Percentiles rank a stretch among this genome's conserved stretches.
These are phyloP conservation scores for Fomitopsis serialis DNA, from an alignment of 768 basidiomycete genomes.

Conservation along the genomic window DNA sequence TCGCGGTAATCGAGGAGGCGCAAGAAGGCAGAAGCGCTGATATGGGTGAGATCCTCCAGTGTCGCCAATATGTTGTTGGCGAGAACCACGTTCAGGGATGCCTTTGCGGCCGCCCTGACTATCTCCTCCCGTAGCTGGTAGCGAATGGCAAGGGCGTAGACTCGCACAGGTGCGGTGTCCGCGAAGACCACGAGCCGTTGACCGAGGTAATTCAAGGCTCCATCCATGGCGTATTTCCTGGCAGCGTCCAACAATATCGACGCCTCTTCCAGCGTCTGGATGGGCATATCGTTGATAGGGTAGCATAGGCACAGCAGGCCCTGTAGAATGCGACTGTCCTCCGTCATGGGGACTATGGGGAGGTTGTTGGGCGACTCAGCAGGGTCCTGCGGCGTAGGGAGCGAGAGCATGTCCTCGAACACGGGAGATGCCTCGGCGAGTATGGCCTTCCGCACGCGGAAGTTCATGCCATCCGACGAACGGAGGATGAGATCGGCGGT, in stretches of 20 bases:
- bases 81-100: neutral
- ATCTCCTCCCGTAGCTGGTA: slow-evolving; percentile 21
- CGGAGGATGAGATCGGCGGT: slow-evolving; percentile 14
- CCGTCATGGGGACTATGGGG: slow-evolving; percentile 11
- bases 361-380: slow-evolving; percentile 2
- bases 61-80: too few relatives aligned
- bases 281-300: neutral
- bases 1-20: too few relatives aligned
- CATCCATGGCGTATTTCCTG: neutral
- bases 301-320: slow-evolving; percentile 12
- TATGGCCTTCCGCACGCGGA: slow-evolving; percentile 10
- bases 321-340: slow-evolving; percentile 10
- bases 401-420: slow-evolving; percentile 16
- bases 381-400: slow-evolving; percentile 8
- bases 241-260: neutral
- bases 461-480: slow-evolving; percentile 11
- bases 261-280: neutral
- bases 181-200: neutral
- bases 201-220: neutral
- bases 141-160: slow-evolving; percentile 30
- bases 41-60: too few relatives aligned
- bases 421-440: slow-evolving; percentile 12
- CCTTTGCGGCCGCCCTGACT: slow-evolving; percentile 18
- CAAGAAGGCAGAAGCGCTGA: too few relatives aligned
- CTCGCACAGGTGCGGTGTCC: slow-evolving; percentile 18